Evolutionary conservation across 1,284 basidiomycete genomes (phyloP).

Genomic region (Rhodotorula sp.): DNA sequence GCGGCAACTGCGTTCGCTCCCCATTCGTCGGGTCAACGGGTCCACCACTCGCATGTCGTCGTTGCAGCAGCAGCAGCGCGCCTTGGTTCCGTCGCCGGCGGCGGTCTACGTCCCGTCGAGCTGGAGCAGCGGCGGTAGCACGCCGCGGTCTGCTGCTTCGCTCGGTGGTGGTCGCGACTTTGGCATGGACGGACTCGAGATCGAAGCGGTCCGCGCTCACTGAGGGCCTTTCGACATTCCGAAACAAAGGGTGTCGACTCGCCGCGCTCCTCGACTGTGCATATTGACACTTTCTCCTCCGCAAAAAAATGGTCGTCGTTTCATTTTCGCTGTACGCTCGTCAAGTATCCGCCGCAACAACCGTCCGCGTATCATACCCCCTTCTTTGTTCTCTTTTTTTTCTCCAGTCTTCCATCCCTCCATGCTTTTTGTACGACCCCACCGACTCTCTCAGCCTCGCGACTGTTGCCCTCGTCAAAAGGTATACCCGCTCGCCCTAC

Average conservation of each 20-base stretch:
- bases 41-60: neutral
- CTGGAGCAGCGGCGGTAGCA: neutral
- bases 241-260: neutral
- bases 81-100: neutral
- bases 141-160: neutral
- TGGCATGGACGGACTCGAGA: neutral
- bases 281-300: neutral
- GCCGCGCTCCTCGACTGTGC: neutral
- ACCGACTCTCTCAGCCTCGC: neutral
- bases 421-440: neutral
- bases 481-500: neutral
- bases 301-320: neutral
- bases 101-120: constrained; percentile 2
- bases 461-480: neutral
- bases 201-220: constrained; percentile 6
- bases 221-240: neutral
- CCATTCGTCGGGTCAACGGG: neutral
- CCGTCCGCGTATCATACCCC: neutral
- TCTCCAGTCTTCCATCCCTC: neutral
- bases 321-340: neutral
- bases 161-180: neutral
- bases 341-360: neutral
- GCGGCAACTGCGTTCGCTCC: constrained; percentile 17
- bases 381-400: neutral
- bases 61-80: neutral